These are phyloP conservation scores for Fulvia fulva DNA, from an alignment of 2,329 filamentous ascomycete species.

Conservation along the genomic window DNA sequence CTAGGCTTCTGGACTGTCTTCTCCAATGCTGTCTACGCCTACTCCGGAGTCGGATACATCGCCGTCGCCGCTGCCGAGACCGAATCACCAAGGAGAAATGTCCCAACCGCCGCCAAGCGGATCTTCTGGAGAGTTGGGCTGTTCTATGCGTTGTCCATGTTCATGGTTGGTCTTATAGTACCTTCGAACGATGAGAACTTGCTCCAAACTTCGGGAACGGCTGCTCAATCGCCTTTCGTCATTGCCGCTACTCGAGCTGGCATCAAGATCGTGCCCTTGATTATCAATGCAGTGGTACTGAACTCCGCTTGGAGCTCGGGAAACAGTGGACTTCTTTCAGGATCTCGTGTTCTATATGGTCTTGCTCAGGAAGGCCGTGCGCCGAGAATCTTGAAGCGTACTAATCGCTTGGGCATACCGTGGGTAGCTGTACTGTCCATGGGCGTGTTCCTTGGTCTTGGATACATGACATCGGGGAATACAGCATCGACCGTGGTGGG, in stretches of 20 bases:
- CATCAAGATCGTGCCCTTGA: conserved; percentile 56
- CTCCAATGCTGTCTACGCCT: conserved; percentile 14
- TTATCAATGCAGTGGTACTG: conserved; percentile 67
- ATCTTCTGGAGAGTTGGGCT: conserved; percentile 19
- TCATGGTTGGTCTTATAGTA: conserved; percentile 29
- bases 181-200: conserved; percentile 31
- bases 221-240: conserved; percentile 59
- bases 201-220: conserved; percentile 28
- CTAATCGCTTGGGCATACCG: conserved; percentile 21
- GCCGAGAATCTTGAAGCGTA: conserved; percentile 48
- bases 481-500: conserved; percentile 12
- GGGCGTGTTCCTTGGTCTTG: conserved; percentile 10
- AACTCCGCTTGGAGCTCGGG: conserved; percentile 60
- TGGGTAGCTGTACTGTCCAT: conserved; percentile 17
- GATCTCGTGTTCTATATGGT: conserved; percentile 50
- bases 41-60: conserved; percentile 13
- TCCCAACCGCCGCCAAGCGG: conserved; percentile 15
- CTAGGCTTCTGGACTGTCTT: conserved; percentile 17
- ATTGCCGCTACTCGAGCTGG: conserved; percentile 61
- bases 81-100: conserved; percentile 13
- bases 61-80: conserved; percentile 19
- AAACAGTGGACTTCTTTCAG: conserved; percentile 51
- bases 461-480: conserved; percentile 12
- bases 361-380: conserved; percentile 62
- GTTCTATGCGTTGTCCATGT: conserved; percentile 33